These are phyloP conservation scores for Trametes villosa DNA, from an alignment of 768 basidiomycete species.

Conservation along the genomic window DNA sequence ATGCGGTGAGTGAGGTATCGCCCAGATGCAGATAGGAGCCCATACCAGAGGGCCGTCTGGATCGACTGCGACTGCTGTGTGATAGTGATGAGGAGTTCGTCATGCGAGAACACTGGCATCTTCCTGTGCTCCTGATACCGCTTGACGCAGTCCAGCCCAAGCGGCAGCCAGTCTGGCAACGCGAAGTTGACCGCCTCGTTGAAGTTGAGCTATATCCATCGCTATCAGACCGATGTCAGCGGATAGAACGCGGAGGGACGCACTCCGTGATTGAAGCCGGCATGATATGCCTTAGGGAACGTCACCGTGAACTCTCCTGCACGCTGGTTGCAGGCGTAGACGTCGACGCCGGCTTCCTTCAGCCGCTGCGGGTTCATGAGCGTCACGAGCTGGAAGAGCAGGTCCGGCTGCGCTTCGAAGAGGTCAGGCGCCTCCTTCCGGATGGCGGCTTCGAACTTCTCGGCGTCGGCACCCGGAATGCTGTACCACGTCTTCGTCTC, in stretches of 20 bases:
- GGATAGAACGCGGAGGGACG: slow-evolving; percentile 37
- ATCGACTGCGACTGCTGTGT: slow-evolving; percentile 93
- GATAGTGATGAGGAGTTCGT: slow-evolving; percentile 96
- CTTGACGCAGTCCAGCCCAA: slow-evolving; percentile 85
- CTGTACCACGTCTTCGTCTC: slow-evolving; percentile 99
- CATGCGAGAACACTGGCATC: slow-evolving; percentile 96
- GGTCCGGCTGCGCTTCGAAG: slow-evolving; percentile 95
- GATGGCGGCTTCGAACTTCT: slow-evolving; percentile 96
- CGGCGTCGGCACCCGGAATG: slow-evolving; percentile 93
- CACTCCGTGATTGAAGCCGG: slow-evolving; percentile 98
- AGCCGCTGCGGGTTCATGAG: slow-evolving; percentile 94
- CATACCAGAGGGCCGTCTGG: slow-evolving; percentile 88
- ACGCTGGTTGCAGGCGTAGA: slow-evolving; percentile 94
- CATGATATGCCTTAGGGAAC: slow-evolving; percentile 97
- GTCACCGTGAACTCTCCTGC: slow-evolving; percentile 98
- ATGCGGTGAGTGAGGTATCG: slow-evolving; percentile 4
- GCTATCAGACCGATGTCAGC: slow-evolving; percentile 16
- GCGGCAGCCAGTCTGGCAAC: slow-evolving; percentile 90
- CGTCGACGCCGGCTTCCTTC: slow-evolving; percentile 85
- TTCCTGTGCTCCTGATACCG: slow-evolving; percentile 91
- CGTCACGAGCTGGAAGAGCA: slow-evolving; percentile 96
- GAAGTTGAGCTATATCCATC: slow-evolving; percentile 78
- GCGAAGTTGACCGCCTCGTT: slow-evolving; percentile 99
- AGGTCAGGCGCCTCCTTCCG: slow-evolving; percentile 94
- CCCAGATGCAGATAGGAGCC: background rate